A percentile compares a stretch with the other conserved stretches of the same genome.
Conservation (phyloP, 2,329 filamentous ascomycete species). For the Fusarium torreyae region DNA sequence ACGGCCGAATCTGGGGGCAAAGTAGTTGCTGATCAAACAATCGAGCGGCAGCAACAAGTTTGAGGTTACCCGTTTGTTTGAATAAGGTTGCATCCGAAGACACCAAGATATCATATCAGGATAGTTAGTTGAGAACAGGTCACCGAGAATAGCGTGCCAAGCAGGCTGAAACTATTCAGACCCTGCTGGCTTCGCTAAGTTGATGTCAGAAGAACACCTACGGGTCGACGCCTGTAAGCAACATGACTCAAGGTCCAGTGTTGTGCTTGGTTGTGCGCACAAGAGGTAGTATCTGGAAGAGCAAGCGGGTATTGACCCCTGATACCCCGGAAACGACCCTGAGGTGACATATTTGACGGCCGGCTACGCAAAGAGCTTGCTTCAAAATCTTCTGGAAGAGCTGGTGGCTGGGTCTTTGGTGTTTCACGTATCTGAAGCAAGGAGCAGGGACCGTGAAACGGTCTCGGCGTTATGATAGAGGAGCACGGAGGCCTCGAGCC, state of each 20-base stretch:
- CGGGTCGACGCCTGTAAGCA: slow-evolving; percentile 19
- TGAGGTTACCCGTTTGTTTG: slow-evolving; percentile 34
- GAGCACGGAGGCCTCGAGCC: slow-evolving; percentile 9
- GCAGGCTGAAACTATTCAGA: slow-evolving; percentile 35
- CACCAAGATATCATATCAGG: slow-evolving; percentile 19
- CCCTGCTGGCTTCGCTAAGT: slow-evolving; percentile 29
- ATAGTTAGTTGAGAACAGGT: slow-evolving; percentile 10
- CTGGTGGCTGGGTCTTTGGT: slow-evolving; percentile 32
- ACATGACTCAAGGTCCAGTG: slow-evolving; percentile 44
- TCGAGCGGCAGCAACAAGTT: slow-evolving; percentile 25
- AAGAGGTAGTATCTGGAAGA: slow-evolving; percentile 41
- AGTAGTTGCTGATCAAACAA: slow-evolving; percentile 40
- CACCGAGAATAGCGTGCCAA: slow-evolving; percentile 36
- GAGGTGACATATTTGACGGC: slow-evolving; percentile 28
- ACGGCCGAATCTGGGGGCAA: slow-evolving; percentile 8
- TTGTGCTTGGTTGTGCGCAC: slow-evolving; percentile 24
- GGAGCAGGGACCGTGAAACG: slow-evolving; percentile 36
- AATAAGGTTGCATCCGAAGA: slow-evolving; percentile 31
- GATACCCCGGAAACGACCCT: slow-evolving; percentile 44
- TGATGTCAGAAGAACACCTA: slow-evolving; percentile 13
- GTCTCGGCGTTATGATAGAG: slow-evolving; percentile 44
- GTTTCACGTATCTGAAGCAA: slow-evolving; percentile 49
- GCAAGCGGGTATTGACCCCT: slow-evolving; percentile 36
- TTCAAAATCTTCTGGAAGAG: slow-evolving; percentile 50
- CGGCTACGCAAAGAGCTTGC: slow-evolving; percentile 29